phyloP scores from a whole-genome alignment of 129 eudicot genomes.

The Artemisia argyi region DNA sequence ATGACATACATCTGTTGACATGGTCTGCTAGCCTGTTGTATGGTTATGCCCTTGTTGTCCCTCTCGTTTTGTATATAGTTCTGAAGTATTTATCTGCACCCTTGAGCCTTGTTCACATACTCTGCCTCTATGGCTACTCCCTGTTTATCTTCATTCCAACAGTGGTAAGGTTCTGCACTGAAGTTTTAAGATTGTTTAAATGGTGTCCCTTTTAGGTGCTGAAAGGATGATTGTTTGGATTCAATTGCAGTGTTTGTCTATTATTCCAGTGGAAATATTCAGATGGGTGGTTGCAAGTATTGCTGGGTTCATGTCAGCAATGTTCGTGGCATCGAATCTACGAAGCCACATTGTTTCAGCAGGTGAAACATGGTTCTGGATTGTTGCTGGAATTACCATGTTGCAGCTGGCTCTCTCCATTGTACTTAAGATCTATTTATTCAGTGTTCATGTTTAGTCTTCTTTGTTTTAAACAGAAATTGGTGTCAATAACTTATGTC shows the following conservation, averaged over 20 bases:
- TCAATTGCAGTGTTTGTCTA: conserved; percentile 6
- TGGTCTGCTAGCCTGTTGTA: conserved; percentile 14
- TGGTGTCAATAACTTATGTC: background rate
- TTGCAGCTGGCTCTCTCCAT: conserved; percentile 15
- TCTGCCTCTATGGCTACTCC: conserved; percentile 16
- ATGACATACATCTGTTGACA: conserved; percentile 6
- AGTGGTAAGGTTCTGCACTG: conserved; percentile 9
- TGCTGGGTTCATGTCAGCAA: conserved; percentile 15
- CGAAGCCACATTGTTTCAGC: conserved; percentile 5
- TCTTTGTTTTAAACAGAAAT: conserved; percentile 3
- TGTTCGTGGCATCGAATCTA: conserved; percentile 12
- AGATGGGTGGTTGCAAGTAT: conserved; percentile 9
- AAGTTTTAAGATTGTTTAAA: background rate
- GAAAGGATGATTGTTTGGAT: background rate
- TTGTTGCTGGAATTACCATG: background rate
- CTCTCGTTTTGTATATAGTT: conserved; percentile 1
- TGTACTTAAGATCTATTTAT: conserved; percentile 13
- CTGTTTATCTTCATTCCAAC: conserved; percentile 5
- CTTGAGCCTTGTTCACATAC: background rate
- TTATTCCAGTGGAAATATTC: conserved; percentile 15
- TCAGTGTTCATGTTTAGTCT: conserved; percentile 22
- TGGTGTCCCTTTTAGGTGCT: background rate
- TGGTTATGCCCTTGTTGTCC: conserved; percentile 9
- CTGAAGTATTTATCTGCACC: conserved; percentile 13
- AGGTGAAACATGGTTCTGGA: conserved; percentile 8